A percentile compares a stretch with the other conserved stretches of the same genome.
phyloP scores from a whole-genome alignment of 2,329 filamentous ascomycete genomes.

The Saccharata proteae region DNA sequence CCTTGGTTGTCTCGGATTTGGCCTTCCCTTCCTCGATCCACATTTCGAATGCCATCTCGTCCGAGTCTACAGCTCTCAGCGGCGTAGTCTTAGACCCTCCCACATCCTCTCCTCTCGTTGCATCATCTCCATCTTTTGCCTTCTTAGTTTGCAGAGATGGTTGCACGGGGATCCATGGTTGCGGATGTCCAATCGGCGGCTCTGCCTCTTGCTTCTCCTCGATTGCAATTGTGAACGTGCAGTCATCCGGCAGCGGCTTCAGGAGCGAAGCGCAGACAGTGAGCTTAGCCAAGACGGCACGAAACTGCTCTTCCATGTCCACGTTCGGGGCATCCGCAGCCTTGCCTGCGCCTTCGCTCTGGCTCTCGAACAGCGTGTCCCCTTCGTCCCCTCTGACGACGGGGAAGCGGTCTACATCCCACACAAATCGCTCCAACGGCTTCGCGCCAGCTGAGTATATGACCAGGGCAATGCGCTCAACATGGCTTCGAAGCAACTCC shows the following conservation, averaged over 20 bases:
- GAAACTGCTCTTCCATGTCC: constrained; percentile 61
- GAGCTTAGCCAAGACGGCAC: constrained; percentile 53
- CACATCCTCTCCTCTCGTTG: constrained; percentile 23
- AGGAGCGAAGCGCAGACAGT: constrained; percentile 48
- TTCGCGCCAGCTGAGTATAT: constrained; percentile 37
- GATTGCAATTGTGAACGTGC: constrained; percentile 65
- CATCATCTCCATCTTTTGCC: constrained; percentile 7
- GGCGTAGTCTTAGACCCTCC: constrained; percentile 47
- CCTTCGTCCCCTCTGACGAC: constrained; percentile 33
- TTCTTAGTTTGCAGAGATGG: constrained; percentile 1
- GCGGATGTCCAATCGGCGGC: constrained; percentile 36
- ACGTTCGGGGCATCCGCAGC: constrained; percentile 17
- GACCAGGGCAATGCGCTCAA: constrained; percentile 44
- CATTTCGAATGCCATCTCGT: constrained; percentile 54
- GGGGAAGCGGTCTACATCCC: constrained; percentile 47
- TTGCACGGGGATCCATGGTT: constrained; percentile 45
- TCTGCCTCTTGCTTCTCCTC: constrained; percentile 52
- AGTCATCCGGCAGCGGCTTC: constrained; percentile 46
- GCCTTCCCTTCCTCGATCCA: constrained; percentile 56
- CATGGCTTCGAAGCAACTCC: constrained; percentile 50
- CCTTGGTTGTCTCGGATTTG: constrained; percentile 32
- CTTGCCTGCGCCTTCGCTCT: neutral
- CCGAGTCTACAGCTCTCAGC: constrained; percentile 50
- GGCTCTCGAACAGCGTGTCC: constrained; percentile 35
- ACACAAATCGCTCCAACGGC: constrained; percentile 48